Conservation (phyloP, 108 stramenopile species). For the Thalassiosira profunda region DNA sequence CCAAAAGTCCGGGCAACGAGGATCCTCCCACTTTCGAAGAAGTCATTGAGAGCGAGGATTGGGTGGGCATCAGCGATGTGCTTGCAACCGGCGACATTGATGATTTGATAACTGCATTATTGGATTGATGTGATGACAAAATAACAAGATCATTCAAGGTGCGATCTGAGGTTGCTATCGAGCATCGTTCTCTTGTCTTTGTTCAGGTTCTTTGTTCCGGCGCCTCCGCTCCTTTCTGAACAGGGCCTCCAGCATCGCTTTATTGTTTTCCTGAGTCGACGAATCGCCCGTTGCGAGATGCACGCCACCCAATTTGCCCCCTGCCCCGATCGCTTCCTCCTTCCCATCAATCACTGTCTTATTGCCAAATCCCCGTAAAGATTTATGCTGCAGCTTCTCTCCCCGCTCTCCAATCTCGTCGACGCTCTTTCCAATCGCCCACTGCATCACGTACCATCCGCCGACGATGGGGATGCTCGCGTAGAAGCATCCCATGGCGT, state of each 20-base stretch:
- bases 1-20: no score
- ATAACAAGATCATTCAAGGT: no score
- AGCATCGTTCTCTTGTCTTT: no score
- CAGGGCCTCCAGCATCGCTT: slow-evolving; percentile 65
- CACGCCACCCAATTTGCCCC: slow-evolving; percentile 77
- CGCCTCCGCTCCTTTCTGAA: slow-evolving; percentile 48
- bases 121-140: no score
- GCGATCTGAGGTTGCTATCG: no score
- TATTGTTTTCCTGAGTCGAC: slow-evolving; percentile 65
- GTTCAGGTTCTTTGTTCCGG: slow-evolving; percentile 25
- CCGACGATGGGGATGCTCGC: slow-evolving; percentile 75
- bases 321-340: slow-evolving; percentile 63
- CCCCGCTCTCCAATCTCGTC: slow-evolving; percentile 67
- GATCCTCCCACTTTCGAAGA: slow-evolving; percentile 21
- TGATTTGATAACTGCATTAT: not conserved
- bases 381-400: slow-evolving; percentile 50
- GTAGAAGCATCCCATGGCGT: slow-evolving; percentile 80
- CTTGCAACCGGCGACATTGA: slow-evolving; percentile 7
- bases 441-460: slow-evolving; percentile 72
- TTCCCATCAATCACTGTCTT: slow-evolving; percentile 43
- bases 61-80: slow-evolving; percentile 8
- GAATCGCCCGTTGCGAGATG: slow-evolving; percentile 68
- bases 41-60: slow-evolving; percentile 22
- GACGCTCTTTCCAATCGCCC: slow-evolving; percentile 66
- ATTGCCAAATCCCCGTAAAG: slow-evolving; percentile 60